A percentile compares a stretch with the other conserved stretches of the same genome.
Evolutionary conservation across 2,329 filamentous ascomycete species (phyloP).

Genomic region (Aspergillus candidus): DNA sequence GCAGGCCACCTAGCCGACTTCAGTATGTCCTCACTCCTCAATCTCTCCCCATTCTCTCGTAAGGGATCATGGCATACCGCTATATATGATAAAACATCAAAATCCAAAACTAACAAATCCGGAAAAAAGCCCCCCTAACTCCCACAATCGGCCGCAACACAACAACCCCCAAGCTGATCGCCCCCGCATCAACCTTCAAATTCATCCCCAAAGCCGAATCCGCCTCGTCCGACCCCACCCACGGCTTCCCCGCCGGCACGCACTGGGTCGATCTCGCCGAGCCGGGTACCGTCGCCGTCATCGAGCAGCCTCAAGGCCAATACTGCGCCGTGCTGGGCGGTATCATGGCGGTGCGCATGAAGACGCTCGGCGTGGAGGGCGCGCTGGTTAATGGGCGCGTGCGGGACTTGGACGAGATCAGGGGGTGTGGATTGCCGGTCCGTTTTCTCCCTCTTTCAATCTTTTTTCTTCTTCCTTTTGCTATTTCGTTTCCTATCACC

Average conservation of each 20-base stretch:
- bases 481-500: no score
- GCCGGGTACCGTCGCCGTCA: conserved; percentile 56
- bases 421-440: conserved; percentile 51
- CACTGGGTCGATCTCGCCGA: conserved; percentile 65
- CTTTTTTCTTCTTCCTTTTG: conserved; percentile 1
- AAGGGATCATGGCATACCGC: no score
- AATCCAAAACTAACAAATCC: neutral
- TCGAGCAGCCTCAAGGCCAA: conserved; percentile 60
- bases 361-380: conserved; percentile 53
- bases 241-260: conserved; percentile 52
- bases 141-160: conserved; percentile 25
- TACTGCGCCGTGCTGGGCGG: conserved; percentile 68
- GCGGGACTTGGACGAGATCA: conserved; percentile 59
- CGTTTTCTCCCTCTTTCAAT: conserved; percentile 23
- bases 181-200: conserved; percentile 40
- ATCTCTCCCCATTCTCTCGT: no score
- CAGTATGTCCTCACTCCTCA: conserved; percentile 31
- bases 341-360: conserved; percentile 67
- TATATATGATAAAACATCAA: no score
- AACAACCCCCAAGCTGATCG: conserved; percentile 32
- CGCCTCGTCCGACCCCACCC: conserved; percentile 16
- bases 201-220: conserved; percentile 55
- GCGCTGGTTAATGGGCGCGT: conserved; percentile 64
- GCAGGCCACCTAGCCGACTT: conserved; percentile 64
- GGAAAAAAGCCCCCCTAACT: conserved; percentile 28